These are phyloP conservation scores for Brettanomyces anomalus DNA, from an alignment of 805 yeast species.

Conservation along the genomic window DNA sequence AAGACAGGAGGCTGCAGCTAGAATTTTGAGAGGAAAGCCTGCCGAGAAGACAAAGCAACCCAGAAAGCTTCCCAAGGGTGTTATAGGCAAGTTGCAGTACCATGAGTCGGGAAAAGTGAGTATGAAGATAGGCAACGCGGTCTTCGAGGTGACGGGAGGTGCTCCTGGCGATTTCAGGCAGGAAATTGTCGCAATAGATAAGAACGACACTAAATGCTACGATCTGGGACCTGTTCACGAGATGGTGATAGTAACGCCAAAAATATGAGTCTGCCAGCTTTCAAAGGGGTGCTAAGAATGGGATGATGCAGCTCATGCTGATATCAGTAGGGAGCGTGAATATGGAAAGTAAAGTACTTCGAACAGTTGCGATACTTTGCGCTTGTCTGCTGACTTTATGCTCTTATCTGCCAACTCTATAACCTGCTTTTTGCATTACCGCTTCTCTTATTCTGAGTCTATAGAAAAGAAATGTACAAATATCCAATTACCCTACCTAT, in stretches of 20 bases:
- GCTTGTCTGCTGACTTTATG: too few species aligned
- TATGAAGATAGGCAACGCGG: conserved; percentile 60
- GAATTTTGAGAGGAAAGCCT: not conserved
- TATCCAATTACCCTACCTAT: too few species aligned
- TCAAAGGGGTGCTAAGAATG: too few species aligned
- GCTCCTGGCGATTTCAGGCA: conserved; percentile 63
- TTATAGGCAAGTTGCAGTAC: conserved; percentile 61
- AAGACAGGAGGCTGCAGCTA: not conserved
- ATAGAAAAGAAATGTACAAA: too few species aligned
- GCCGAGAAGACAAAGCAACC: not conserved
- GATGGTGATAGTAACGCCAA: conserved; percentile 53
- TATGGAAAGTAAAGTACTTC: too few species aligned
- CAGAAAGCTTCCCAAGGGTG: conserved; percentile 34
- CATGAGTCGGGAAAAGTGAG: conserved; percentile 82
- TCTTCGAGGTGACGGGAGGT: conserved; percentile 65
- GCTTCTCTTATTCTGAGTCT: too few species aligned
- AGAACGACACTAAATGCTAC: conserved; percentile 32
- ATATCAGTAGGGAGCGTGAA: too few species aligned
- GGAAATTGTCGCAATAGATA: conserved; percentile 45
- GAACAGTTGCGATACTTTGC: too few species aligned
- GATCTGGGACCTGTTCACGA: conserved; percentile 47
- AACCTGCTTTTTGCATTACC: too few species aligned
- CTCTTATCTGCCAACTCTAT: too few species aligned
- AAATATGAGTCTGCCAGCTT: not conserved
- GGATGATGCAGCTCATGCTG: too few species aligned